phyloP scores from a whole-genome alignment of 164 flowering plant genomes.

The Houttuynia cordata region DNA sequence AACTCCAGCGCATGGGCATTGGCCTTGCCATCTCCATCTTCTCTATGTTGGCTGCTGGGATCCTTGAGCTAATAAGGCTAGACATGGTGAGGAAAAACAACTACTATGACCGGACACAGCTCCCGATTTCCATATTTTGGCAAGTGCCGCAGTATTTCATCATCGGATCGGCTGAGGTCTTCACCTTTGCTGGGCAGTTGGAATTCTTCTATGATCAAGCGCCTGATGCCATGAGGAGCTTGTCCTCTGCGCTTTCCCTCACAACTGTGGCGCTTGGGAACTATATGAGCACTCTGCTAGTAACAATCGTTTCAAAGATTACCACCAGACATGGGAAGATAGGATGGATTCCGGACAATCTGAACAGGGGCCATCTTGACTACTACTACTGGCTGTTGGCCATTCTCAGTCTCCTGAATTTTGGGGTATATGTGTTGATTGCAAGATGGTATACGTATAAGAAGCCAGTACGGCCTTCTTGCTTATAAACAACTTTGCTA shows the following conservation, averaged over 20 bases:
- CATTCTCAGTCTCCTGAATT: constrained; percentile 22
- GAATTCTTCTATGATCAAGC: constrained; percentile 45
- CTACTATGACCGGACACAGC: constrained; percentile 16
- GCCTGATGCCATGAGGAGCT: constrained; percentile 50
- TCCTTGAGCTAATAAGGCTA: constrained; percentile 19
- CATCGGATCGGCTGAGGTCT: constrained; percentile 40
- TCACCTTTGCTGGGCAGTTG: constrained; percentile 34
- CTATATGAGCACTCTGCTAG: constrained; percentile 30
- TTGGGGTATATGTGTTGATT: constrained; percentile 20
- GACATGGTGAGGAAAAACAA: constrained; percentile 12
- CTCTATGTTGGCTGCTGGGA: constrained; percentile 25
- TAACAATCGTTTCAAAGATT: constrained; percentile 20
- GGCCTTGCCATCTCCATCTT: constrained; percentile 26
- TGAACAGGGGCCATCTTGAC: constrained; percentile 35
- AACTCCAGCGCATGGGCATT: constrained; percentile 33
- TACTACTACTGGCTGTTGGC: constrained; percentile 38
- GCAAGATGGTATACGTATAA: constrained; percentile 31
- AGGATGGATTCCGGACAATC: constrained; percentile 45
- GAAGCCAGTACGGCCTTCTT: constrained; percentile 8
- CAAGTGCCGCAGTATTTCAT: constrained; percentile 43
- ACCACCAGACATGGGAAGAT: constrained; percentile 23
- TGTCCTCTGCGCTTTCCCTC: constrained; percentile 35
- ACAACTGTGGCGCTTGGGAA: constrained; percentile 30
- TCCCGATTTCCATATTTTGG: constrained; percentile 29
- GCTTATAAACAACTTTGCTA: too few relatives aligned